Evolutionary conservation across 164 flowering plant genomes (phyloP), one percentile per base, ranked within the genome.

Genomic region (Berberis thunbergii): DNA sequence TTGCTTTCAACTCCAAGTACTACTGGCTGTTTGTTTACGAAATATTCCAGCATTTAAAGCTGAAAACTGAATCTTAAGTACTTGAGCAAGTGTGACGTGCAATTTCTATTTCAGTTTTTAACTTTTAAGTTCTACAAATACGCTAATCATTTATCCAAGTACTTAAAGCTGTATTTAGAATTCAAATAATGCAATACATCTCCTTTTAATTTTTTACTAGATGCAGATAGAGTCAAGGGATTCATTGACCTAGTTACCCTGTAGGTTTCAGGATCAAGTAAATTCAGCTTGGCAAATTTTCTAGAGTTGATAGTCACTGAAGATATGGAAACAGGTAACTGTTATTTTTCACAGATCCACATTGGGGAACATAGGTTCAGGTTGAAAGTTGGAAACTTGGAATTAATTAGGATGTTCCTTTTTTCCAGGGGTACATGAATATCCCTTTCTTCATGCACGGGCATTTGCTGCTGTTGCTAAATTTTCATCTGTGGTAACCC

Each of bases 401-500:
- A 56, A 54, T 63, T n/a, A 40, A 45, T 66, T 64, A 46, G 64
- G n/a, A 49, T 46, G 52, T 55, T 43, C 67, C 12, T 73, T 41
- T 63, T 63, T 1, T 80, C 75, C 87, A 94, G 99, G 84, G 44
- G 66, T 85, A 53, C 76, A 77, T 75, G 91, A 87, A 69, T 86
- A 75, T 74, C 97, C 98, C 39, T 89, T 94, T 72, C 96, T 94
- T 65, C 77, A 76, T 80, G 96, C 97, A 48, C 92, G 98, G 9
- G 72, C 83, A 43, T 86, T 94, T 70, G 76, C 84, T 42, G 70
- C 88, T 43, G 79, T 82, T 65, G 84, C 91, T 6, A 94, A 85
- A 73, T 86, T 88, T 72, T 81, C 93, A 49, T 73, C 93, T 64
- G 69, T 89, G 97, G 97, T 94, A 84, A 74, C 2, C 52, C 55